Conservation (phyloP, 2,329 filamentous ascomycete species). For the Pseudogymnoascus sp. region DNA sequence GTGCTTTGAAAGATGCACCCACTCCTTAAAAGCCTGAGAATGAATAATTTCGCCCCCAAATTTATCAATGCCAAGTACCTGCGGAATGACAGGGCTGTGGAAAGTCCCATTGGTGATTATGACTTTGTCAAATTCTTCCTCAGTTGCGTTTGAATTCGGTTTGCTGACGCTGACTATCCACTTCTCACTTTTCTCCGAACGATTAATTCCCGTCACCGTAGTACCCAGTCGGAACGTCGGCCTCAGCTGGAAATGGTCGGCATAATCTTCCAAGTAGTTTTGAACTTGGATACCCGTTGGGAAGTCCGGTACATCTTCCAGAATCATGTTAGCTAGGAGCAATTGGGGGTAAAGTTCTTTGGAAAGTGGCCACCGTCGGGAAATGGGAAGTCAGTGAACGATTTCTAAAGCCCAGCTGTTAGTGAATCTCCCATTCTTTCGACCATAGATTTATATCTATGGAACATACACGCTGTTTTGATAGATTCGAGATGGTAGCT, state of each 20-base stretch:
- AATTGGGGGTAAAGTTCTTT: not conserved
- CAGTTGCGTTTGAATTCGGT: slow-evolving; percentile 17
- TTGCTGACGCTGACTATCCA: slow-evolving; percentile 30
- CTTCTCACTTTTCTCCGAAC: slow-evolving; percentile 25
- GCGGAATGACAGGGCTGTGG: slow-evolving; percentile 30
- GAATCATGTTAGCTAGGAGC: not conserved
- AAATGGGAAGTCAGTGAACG: slow-evolving; percentile 36
- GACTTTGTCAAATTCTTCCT: slow-evolving; percentile 33
- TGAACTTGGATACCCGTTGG: slow-evolving; percentile 25
- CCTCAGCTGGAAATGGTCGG: slow-evolving; percentile 32
- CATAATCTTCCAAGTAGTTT: slow-evolving; percentile 35
- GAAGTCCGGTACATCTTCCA: slow-evolving; percentile 8
- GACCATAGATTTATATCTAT: slow-evolving; percentile 32
- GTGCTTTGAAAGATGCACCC: slow-evolving; percentile 1
- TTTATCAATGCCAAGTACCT: slow-evolving; percentile 29
- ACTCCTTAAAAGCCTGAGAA: slow-evolving; percentile 21
- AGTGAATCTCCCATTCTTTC: not conserved
- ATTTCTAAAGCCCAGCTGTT: not conserved
- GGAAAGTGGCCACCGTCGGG: slow-evolving; percentile 29
- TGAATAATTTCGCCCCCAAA: slow-evolving; percentile 36
- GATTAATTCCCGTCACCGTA: slow-evolving; percentile 25
- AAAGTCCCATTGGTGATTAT: slow-evolving; percentile 31
- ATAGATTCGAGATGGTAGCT: slow-evolving; percentile 30
- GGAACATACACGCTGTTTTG: slow-evolving; percentile 16
- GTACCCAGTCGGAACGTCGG: slow-evolving; percentile 30